Percentiles rank a stretch among this genome's conserved stretches.
Conservation (phyloP, 495 filamentous ascomycete genomes). For the Talaromyces ruber region DNA sequence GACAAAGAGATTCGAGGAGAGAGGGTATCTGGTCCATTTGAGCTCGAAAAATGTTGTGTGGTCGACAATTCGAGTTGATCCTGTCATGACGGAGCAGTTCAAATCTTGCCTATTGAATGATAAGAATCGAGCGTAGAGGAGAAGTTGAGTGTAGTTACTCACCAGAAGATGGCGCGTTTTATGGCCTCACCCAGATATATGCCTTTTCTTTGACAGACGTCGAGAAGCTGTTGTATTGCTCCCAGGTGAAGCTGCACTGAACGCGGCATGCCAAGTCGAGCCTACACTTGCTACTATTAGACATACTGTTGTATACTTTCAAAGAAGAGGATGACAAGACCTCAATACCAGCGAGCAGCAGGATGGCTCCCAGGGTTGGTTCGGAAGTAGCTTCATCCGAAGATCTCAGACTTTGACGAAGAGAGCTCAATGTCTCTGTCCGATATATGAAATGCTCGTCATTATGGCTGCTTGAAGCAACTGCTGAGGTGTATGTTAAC, state of each 20-base stretch:
- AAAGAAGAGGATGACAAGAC: slow-evolving; percentile 13
- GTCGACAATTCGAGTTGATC: slow-evolving; percentile 21
- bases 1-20: slow-evolving; percentile 13
- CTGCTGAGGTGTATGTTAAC: slow-evolving; percentile 21
- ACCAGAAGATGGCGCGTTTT: slow-evolving; percentile 34
- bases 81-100: slow-evolving; percentile 24
- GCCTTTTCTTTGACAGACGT: slow-evolving; percentile 15
- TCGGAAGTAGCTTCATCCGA: slow-evolving; percentile 17
- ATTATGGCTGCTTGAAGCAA: slow-evolving; percentile 13
- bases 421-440: slow-evolving; percentile 17
- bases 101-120: slow-evolving; percentile 23
- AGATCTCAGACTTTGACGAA: slow-evolving; percentile 22
- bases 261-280: slow-evolving; percentile 17
- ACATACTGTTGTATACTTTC: background rate
- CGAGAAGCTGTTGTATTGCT: slow-evolving; percentile 23
- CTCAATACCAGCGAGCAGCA: slow-evolving; percentile 27
- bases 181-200: slow-evolving; percentile 24
- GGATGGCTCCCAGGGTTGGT: slow-evolving; percentile 29
- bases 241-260: slow-evolving; percentile 29
- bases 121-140: background rate
- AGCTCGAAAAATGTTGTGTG: slow-evolving; percentile 30
- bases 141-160: slow-evolving; percentile 1
- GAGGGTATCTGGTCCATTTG: slow-evolving; percentile 25
- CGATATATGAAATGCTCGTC: slow-evolving; percentile 24
- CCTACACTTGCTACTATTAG: slow-evolving; percentile 11